Evolutionary conservation across 208 protist genomes (phyloP).

Genomic region (Leishmania braziliensis): DNA sequence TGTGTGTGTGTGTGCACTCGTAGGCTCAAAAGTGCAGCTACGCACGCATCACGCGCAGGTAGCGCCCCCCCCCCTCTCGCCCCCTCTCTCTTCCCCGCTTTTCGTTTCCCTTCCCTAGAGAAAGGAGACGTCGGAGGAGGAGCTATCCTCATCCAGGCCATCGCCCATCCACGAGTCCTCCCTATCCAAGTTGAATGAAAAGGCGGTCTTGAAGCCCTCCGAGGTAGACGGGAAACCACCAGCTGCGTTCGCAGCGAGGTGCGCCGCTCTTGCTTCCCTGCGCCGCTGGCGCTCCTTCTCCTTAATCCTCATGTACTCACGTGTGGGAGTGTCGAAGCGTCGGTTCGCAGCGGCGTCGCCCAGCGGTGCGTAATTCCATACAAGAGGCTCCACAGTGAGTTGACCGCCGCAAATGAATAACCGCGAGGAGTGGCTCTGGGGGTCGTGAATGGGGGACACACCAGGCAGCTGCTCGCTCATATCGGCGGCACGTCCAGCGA

Average conservation of each 20-base stretch:
- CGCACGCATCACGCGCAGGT: background rate
- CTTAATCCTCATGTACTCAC: conserved; percentile 4
- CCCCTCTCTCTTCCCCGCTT: background rate
- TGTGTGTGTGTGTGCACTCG: background rate
- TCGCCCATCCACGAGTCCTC: conserved; percentile 1
- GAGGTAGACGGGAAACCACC: background rate
- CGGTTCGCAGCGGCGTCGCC: conserved; percentile 14
- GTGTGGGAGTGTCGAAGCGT: background rate
- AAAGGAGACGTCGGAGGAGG: background rate
- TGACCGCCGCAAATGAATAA: conserved; percentile 32
- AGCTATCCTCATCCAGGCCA: background rate
- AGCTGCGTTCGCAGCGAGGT: background rate
- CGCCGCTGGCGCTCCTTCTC: background rate
- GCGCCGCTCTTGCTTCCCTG: background rate
- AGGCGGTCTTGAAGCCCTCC: background rate
- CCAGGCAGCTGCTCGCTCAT: background rate
- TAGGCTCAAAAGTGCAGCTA: background rate
- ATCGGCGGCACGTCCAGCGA: background rate
- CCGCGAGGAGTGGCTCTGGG: background rate
- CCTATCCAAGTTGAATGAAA: background rate
- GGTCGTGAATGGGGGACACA: background rate
- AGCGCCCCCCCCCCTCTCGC: background rate
- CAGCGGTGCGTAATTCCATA: conserved; percentile 20
- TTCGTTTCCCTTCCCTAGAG: background rate
- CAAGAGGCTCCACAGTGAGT: conserved; percentile 11